Base-by-base conservation (phyloP, 305 asterid species). In the Fraxinus floribunda region DNA sequence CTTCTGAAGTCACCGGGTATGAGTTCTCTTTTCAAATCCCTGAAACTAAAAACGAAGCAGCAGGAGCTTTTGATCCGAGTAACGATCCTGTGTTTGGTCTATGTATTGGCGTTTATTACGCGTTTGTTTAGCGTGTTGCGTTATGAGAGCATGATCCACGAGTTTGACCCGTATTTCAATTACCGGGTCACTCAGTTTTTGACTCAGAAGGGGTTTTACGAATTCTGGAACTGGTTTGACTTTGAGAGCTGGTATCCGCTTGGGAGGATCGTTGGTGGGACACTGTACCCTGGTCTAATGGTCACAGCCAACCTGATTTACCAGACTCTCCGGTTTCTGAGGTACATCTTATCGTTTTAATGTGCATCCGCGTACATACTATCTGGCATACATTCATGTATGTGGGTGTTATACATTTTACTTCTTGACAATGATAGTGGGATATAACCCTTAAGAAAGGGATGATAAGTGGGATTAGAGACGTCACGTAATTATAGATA, bases 81-180 rank as follows among this genome's bases (percentile, higher is more conserved):
- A 52, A 72, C 97, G 72, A 92, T 96, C 86, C 91, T 96, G 16
- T 82, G 90, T 32, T 78, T 96, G 84, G 93, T 96, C 3, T 96
- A 96, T 86, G 79, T 96, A 41, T 81, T 96, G 86, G 98, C 99
- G 13, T 96, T 96, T 87, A 91, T 94, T 35, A 86, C 97, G 13
- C 92, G 99, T 8, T 86, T 96, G 66, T 96, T 96, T 91, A 96
- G 99, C 78, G 98, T 96, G 75, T 77, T 96, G 84, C 93, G 99
- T 62, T 96, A 96, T 84, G 99, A 96, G 93, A 93, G 98, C 79
- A 96, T 96, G 99, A 96, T 96, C 95, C 99, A 96, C 85, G 99
- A 96, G 92, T 96, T 96, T 81, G 99, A 96, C 89, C 99, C 99
- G 0, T 96, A 96, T 85, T 96, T 96, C 92, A 96, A 96, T 84